These are phyloP conservation scores for Capillidium heterosporum DNA, from an alignment of 371 early-diverging fungal species.

Conservation along the genomic window DNA sequence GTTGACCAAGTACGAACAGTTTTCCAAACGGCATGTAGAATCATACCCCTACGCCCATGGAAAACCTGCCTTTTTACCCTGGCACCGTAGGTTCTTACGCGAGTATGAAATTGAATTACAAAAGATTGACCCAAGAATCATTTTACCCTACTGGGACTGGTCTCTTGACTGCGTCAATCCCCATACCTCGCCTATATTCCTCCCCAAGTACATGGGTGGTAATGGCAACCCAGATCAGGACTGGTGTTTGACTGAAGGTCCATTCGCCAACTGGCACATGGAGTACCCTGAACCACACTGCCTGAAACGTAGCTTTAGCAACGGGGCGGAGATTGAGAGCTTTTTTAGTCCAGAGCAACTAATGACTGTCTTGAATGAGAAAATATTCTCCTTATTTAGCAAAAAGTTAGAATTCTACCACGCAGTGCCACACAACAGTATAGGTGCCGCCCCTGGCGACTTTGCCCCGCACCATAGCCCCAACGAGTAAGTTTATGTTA, in stretches of 20 bases:
- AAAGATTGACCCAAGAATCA: background rate
- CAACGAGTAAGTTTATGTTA: slow-evolving; percentile 12
- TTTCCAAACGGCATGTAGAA: background rate
- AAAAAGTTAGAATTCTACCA: slow-evolving; percentile 19
- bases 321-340: background rate
- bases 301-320: background rate
- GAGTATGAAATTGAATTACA: background rate
- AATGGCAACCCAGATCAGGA: background rate
- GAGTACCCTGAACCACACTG: background rate
- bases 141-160: slow-evolving; percentile 4
- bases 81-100: background rate
- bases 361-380: slow-evolving; percentile 13
- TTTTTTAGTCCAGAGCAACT: slow-evolving; percentile 17
- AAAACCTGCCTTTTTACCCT: slow-evolving; percentile 1
- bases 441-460: slow-evolving; percentile 19
- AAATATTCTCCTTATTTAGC: slow-evolving; percentile 11
- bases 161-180: background rate
- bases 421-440: slow-evolving; percentile 14
- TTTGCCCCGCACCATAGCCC: slow-evolving; percentile 18
- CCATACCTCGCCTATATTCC: background rate
- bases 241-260: background rate
- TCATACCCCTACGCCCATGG: background rate
- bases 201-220: background rate
- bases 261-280: background rate
- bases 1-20: background rate